Evolutionary conservation across 2,329 filamentous ascomycete genomes (phyloP).

Genomic region (Colletotrichum sp.): DNA sequence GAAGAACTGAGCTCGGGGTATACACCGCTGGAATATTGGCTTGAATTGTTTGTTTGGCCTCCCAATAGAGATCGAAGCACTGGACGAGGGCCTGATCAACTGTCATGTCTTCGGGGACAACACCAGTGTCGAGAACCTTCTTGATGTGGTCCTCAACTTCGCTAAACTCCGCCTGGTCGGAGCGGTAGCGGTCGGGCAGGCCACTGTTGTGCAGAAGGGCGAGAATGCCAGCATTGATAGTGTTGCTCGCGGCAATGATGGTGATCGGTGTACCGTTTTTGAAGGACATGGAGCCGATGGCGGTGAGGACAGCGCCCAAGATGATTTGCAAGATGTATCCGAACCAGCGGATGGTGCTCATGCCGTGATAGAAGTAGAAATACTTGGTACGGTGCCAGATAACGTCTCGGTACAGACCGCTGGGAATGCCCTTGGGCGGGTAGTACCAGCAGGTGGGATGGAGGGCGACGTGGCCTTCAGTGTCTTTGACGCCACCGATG

Average conservation of each 20-base stretch:
- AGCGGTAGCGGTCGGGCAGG: conserved; percentile 55
- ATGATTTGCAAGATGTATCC: conserved; percentile 55
- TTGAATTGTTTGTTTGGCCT: conserved; percentile 51
- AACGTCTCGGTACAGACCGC: conserved; percentile 54
- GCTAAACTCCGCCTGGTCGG: conserved; percentile 53
- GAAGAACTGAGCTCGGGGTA: conserved; percentile 22
- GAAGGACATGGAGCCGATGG: conserved; percentile 48
- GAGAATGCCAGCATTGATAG: conserved; percentile 53
- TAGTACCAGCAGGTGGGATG: conserved; percentile 48
- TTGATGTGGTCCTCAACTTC: conserved; percentile 56
- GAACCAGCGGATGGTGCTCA: conserved; percentile 47
- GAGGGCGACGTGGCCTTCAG: conserved; percentile 46
- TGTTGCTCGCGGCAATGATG: conserved; percentile 54
- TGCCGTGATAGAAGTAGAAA: conserved; percentile 46
- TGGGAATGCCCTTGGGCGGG: conserved; percentile 52
- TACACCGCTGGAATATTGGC: conserved; percentile 52
- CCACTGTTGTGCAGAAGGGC: conserved; percentile 60
- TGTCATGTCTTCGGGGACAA: conserved; percentile 45
- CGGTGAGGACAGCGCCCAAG: conserved; percentile 53
- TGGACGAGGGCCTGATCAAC: conserved; percentile 52
- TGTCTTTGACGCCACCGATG: conserved; percentile 49
- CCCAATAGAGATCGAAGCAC: conserved; percentile 50
- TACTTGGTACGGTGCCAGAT: conserved; percentile 49
- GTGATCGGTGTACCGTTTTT: conserved; percentile 45
- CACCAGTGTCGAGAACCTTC: conserved; percentile 51